Base-by-base conservation (phyloP, 2,329 filamentous ascomycete genomes). In the Colletotrichum falcatum region DNA sequence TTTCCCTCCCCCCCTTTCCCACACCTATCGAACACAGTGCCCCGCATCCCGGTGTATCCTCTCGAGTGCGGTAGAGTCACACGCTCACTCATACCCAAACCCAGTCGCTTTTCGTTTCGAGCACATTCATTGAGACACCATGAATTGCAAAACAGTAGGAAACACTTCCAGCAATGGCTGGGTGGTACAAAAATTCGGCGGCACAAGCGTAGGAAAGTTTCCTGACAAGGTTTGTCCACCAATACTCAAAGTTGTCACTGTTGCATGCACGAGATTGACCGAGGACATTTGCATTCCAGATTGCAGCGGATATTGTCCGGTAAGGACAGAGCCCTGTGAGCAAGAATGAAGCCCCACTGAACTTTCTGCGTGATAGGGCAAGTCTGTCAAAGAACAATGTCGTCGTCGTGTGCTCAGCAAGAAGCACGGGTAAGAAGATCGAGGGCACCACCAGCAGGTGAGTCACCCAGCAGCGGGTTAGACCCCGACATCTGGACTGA, bases 401-500 rank as follows among this genome's bases (percentile, higher is more conserved):
- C 74, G 95, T 94, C 66, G 92, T 99, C 67, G 95, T 99, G 68
- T 99, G 96, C 83, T 99, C 96, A 72, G 96, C 96, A 51, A 88
- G 96, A 79, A 98, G 94, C 83, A 96, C 93, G 71, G 95, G 94
- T 73, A 97, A 95, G 79, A 99, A 99, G 84, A 89, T 91, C 65
- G 94, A 97, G 76, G 96, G 96, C 72, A 99, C 96, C 70, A 99
- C 96, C 46, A 98, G 97, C 82, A 90, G 94, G 92, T 95, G 83
- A 89, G 91, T 88, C 80, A 77, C 64, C 70, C 66, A 74, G 28
- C 26, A 74, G 56, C 60, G 39, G 37, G 16, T n/a, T 37, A 49
- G 18, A 55, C 16, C 48, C 46, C n/a, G 20, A 35, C 48, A 2
- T 14, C 53, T 20, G 18, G 18, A 53, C 69, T 74, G 35, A 60